phyloP scores from a whole-genome alignment of 495 filamentous ascomycete species.

The Neurospora sp. region DNA sequence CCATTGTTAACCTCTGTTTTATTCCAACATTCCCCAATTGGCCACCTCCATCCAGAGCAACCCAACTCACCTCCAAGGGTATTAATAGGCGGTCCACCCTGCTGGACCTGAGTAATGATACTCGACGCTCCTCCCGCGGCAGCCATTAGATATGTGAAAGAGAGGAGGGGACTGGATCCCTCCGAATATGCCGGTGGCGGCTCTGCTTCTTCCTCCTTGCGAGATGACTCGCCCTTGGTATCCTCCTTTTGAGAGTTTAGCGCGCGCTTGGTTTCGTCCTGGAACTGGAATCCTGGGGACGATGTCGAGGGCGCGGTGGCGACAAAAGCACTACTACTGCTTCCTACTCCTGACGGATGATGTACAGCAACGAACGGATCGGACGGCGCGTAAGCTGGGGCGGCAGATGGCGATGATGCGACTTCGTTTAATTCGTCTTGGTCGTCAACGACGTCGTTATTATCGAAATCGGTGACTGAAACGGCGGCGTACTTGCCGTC shows the following conservation, averaged over 20 bases:
- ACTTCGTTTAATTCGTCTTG: slow-evolving; percentile 1
- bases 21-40: slow-evolving; percentile 4
- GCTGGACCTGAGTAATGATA: slow-evolving; percentile 97
- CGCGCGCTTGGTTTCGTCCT: slow-evolving; percentile 70
- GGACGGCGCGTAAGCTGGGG: slow-evolving; percentile 49
- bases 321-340: background rate
- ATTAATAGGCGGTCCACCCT: slow-evolving; percentile 80
- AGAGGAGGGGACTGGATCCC: slow-evolving; percentile 81
- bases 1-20: background rate
- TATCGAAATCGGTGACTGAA: slow-evolving; percentile 26
- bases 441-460: slow-evolving; percentile 15
- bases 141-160: slow-evolving; percentile 96
- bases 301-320: slow-evolving; percentile 31
- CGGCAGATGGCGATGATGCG: slow-evolving; percentile 32
- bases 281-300: slow-evolving; percentile 22
- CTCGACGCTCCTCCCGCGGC: slow-evolving; percentile 91
- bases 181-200: slow-evolving; percentile 95
- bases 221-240: slow-evolving; percentile 59
- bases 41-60: background rate
- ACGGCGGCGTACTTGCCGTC: slow-evolving; percentile 38
- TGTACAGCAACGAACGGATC: background rate
- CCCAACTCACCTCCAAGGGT: slow-evolving; percentile 65
- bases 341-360: background rate
- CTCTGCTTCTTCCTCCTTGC: slow-evolving; percentile 70
- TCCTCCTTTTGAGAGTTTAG: slow-evolving; percentile 50